Percentiles rank a stretch among this genome's conserved stretches.
Conservation (phyloP, 2,329 filamentous ascomycete genomes). For the Fusarium dlaminii region DNA sequence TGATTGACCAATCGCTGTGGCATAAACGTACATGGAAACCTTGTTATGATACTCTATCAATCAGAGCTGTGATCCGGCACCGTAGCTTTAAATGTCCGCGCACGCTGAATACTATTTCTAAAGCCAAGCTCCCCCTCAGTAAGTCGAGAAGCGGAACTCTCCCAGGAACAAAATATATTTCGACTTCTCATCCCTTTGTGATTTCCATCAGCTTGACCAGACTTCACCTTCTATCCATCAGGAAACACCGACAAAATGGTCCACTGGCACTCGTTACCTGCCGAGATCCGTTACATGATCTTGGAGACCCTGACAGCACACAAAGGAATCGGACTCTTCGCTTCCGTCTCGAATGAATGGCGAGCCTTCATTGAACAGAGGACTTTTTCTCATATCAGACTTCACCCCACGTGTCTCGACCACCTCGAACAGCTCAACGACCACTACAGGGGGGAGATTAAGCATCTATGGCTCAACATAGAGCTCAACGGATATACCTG, state of each 20-base stretch:
- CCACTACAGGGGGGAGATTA: not conserved
- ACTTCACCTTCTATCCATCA: too few species aligned
- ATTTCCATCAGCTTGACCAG: too few species aligned
- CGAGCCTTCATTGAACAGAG: not conserved
- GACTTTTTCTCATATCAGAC: not conserved
- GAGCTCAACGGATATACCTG: conserved; percentile 20
- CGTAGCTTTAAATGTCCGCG: not conserved
- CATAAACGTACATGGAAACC: not conserved
- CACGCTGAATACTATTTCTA: not conserved
- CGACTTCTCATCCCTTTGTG: not conserved
- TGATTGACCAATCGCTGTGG: not conserved
- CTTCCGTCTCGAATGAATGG: conserved; percentile 16
- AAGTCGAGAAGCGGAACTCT: too few species aligned
- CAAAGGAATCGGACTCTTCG: not conserved
- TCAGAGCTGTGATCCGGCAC: accelerated
- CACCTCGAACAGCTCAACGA: not conserved
- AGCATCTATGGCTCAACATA: conserved; percentile 27
- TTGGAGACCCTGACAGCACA: not conserved
- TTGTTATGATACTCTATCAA: not conserved
- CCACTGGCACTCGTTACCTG: not conserved
- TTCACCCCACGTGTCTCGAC: not conserved
- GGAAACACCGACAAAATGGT: not conserved
- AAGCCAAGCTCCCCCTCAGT: too few species aligned
- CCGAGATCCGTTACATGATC: conserved; percentile 8
- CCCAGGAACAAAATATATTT: accelerated